Base-by-base conservation (phyloP, 2,329 filamentous ascomycete genomes). In the Zopfia rhizophila region DNA sequence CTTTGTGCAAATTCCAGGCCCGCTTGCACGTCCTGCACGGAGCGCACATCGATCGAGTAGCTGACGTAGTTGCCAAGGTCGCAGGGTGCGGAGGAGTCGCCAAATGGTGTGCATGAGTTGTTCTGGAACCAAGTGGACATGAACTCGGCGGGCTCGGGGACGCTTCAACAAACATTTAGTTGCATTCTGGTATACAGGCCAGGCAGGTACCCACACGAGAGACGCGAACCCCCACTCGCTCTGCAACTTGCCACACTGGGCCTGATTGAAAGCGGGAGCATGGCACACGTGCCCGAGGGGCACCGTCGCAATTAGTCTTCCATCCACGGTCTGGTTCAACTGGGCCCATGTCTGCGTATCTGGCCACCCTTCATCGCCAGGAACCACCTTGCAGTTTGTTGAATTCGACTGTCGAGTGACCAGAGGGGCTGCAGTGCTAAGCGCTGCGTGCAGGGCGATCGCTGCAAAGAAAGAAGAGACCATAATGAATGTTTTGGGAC, bases 21-120 rank as follows among this genome's bases (percentile, higher is more conserved):
- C 16, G 50, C 47, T 3, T 45, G 27, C 2, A 60, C 36, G 28
- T 66, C 58, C n/a, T 39, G 27, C n/a, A 36, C 22, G 2, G 5
- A 16, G 13, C 27, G 10, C 2, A 48, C 73, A 39, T 73, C 67
- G n/a, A 76, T 68, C 0, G 70, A 51, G 37, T 74, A 74, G 21
- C 59, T 43, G 0, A 66, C 68, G 21, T 58, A 52, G 28, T 60
- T 63, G 60, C 69, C 52, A 10, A 54, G 49, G 5, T 64, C 36
- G 41, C 58, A 61, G 24, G 55, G 45, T 3, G 21, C 32, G 17
- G 24, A 27, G 10, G 10, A 10, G 10, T 10, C 10, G 10, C 10
- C n/a, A 27, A 27, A 27, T 27, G 24, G 24, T n/a, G 24, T 27
- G 24, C 24, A 27, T 10, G 24, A 27, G 10, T 27, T 10, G n/a